phyloP scores from a whole-genome alignment of 2,329 filamentous ascomycete genomes.

The Teratosphaeria nubilosa region DNA sequence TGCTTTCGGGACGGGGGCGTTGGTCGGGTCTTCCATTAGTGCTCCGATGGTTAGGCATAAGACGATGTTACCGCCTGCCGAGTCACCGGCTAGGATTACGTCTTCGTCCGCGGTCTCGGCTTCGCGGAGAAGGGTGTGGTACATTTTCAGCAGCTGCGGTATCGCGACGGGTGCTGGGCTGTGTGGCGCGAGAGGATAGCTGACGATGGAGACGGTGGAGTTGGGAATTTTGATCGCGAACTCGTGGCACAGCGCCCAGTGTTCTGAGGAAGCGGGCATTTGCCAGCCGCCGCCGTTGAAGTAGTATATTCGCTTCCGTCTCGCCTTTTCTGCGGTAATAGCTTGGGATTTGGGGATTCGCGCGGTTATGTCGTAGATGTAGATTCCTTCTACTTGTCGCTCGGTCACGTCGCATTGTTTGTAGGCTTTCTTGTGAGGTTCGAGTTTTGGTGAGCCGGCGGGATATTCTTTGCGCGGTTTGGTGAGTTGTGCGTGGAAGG shows the following conservation, averaged over 20 bases:
- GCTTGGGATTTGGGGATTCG: background rate
- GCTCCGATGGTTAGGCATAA: constrained; percentile 33
- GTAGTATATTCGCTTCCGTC: constrained; percentile 39
- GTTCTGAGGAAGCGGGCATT: constrained; percentile 38
- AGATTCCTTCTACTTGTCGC: constrained; percentile 33
- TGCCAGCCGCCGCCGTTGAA: constrained; percentile 50
- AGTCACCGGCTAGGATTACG: constrained; percentile 45
- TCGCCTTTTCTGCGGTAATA: constrained; percentile 2
- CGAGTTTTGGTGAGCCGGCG: constrained; percentile 32
- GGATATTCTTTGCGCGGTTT: constrained; percentile 24
- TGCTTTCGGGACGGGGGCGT: constrained; percentile 23
- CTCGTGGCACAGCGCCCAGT: constrained; percentile 43
- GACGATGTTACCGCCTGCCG: constrained; percentile 45
- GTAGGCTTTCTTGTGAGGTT: constrained; percentile 25
- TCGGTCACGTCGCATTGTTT: constrained; percentile 29
- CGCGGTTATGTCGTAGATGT: constrained; percentile 36
- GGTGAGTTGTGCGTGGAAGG: constrained; percentile 28
- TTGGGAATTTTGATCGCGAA: constrained; percentile 33
- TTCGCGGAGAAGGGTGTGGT: constrained; percentile 32
- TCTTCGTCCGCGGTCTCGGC: constrained; percentile 30
- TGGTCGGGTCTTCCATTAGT: constrained; percentile 21
- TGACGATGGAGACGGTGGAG: constrained; percentile 37
- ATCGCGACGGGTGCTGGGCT: constrained; percentile 41
- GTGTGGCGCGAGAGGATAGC: constrained; percentile 45
- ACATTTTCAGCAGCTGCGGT: constrained; percentile 38